phyloP scores from a whole-genome alignment of 1,139 yeast genomes.

The Trichomonascaceae sp. region DNA sequence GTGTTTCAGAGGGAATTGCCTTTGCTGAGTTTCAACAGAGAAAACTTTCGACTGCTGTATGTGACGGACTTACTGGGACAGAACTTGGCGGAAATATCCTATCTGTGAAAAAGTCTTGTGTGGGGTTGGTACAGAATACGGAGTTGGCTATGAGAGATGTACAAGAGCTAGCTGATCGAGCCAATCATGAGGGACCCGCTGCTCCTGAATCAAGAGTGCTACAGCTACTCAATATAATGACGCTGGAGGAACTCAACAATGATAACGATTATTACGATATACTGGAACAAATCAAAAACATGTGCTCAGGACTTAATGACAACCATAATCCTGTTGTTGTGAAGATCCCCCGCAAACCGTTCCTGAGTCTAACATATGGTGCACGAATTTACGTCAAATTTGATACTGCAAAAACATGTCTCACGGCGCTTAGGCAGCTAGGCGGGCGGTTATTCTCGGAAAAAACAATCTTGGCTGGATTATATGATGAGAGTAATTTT shows the following conservation, averaged over 20 bases:
- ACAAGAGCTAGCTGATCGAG: slow-evolving; percentile 21
- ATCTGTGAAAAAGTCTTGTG: slow-evolving; percentile 32
- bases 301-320: slow-evolving; percentile 39
- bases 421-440: slow-evolving; percentile 52
- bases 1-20: slow-evolving; percentile 40
- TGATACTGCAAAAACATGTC: slow-evolving; percentile 46
- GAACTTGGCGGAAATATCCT: slow-evolving; percentile 31
- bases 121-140: slow-evolving; percentile 29
- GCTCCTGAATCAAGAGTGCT: slow-evolving; percentile 43
- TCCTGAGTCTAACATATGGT: slow-evolving; percentile 41
- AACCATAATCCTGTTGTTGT: slow-evolving; percentile 49
- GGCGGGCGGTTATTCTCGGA: slow-evolving; percentile 68
- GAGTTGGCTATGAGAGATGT: slow-evolving; percentile 22
- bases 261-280: slow-evolving; percentile 46
- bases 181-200: slow-evolving; percentile 10
- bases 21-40: slow-evolving; percentile 37
- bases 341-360: slow-evolving; percentile 56
- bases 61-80: slow-evolving; percentile 30
- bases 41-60: slow-evolving; percentile 26
- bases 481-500: slow-evolving; percentile 51
- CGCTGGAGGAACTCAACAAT: slow-evolving; percentile 57
- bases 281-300: slow-evolving; percentile 46
- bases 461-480: slow-evolving; percentile 63
- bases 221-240: slow-evolving; percentile 58
- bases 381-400: slow-evolving; percentile 73